Conservation (phyloP, 495 filamentous ascomycete genomes). For the Parachaetomium inaequale region DNA sequence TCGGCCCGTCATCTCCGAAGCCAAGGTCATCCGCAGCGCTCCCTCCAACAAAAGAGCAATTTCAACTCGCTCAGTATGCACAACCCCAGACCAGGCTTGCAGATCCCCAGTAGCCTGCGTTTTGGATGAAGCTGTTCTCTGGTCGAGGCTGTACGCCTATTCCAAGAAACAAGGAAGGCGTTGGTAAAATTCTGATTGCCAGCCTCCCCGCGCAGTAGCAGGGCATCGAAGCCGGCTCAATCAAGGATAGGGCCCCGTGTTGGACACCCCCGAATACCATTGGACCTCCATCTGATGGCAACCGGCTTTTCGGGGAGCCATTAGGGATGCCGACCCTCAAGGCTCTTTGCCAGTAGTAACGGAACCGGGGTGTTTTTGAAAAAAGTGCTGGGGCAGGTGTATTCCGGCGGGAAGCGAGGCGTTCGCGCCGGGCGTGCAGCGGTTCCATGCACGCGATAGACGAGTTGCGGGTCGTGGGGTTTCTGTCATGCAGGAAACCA, state of each 20-base stretch:
- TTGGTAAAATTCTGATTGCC: not conserved
- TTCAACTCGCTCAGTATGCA: constrained; percentile 13
- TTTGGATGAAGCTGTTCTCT: not conserved
- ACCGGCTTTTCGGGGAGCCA: not conserved
- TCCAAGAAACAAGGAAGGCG: not conserved
- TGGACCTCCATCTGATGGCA: not conserved
- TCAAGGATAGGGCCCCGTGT: too few relatives aligned
- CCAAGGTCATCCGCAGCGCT: constrained; percentile 18
- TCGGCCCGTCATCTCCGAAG: constrained; percentile 13
- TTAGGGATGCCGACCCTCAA: not conserved
- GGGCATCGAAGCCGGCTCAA: too few relatives aligned
- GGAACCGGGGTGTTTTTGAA: not conserved
- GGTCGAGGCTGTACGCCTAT: not conserved
- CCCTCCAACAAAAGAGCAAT: constrained; percentile 3
- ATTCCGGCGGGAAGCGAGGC: constrained; percentile 15
- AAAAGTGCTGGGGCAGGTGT: not conserved
- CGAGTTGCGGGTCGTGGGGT: constrained; percentile 20
- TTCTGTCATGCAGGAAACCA: constrained; percentile 10
- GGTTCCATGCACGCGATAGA: constrained; percentile 24
- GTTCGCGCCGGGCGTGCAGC: constrained; percentile 17
- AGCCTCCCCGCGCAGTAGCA: not conserved
- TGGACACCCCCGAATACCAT: not conserved
- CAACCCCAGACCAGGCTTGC: constrained; percentile 11
- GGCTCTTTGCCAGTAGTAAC: not conserved
- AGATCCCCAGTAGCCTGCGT: not conserved